These are phyloP conservation scores for Triticum urartu DNA, from an alignment of 176 grass and related monocot species.

Conservation along the genomic window DNA sequence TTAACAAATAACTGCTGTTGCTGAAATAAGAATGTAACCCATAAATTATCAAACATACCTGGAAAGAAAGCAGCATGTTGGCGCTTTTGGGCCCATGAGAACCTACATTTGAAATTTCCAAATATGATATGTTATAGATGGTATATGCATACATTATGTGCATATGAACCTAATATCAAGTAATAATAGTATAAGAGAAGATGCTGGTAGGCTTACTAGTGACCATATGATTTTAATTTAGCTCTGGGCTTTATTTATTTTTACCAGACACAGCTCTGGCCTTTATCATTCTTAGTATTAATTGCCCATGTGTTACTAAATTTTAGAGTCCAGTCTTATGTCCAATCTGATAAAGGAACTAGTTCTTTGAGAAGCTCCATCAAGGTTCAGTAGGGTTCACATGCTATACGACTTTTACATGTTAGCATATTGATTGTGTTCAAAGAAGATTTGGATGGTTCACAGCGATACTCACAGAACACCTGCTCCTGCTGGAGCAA, in stretches of 20 bases:
- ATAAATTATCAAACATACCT: slow-evolving; percentile 15
- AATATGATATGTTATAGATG: not conserved
- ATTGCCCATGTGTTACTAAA: not conserved
- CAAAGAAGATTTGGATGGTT: too few species aligned
- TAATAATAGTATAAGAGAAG: not conserved
- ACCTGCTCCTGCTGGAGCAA: slow-evolving; percentile 12
- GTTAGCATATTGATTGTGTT: not conserved
- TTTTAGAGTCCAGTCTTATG: not conserved
- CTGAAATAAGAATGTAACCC: not conserved
- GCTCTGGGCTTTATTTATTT: too few species aligned
- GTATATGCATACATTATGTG: not conserved
- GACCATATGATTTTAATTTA: not conserved
- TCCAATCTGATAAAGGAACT: not conserved
- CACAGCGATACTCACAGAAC: not conserved
- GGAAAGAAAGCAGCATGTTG: slow-evolving; percentile 53
- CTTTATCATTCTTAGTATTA: not conserved
- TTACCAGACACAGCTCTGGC: not conserved
- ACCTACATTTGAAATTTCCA: slow-evolving; percentile 32
- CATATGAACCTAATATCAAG: not conserved
- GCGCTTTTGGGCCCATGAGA: slow-evolving; percentile 68
- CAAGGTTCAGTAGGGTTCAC: not conserved
- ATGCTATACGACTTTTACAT: not conserved
- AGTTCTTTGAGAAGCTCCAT: not conserved
- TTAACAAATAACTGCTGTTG: too few species aligned
- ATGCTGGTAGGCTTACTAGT: not conserved